phyloP scores from a whole-genome alignment of 2,329 filamentous ascomycete genomes.

The Colletotrichum limetticola region DNA sequence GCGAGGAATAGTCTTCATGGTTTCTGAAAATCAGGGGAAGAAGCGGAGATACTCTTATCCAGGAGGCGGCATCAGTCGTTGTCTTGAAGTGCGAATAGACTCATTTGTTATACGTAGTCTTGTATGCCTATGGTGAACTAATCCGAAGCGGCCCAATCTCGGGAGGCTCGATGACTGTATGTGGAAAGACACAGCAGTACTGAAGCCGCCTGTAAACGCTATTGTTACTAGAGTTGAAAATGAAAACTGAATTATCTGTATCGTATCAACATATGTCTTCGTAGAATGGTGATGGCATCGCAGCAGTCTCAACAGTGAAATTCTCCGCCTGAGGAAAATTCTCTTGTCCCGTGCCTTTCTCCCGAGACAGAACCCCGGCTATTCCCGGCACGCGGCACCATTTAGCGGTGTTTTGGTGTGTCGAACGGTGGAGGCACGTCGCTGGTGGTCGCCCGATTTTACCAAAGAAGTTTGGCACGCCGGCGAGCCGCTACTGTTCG shows the following conservation, averaged over 20 bases:
- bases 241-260: background rate
- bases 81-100: background rate
- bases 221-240: background rate
- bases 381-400: background rate
- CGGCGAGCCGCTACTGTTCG: background rate
- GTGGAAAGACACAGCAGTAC: no score
- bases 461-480: background rate
- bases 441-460: slow-evolving; percentile 1
- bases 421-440: background rate
- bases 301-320: background rate
- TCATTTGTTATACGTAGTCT: background rate
- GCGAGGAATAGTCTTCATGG: background rate
- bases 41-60: background rate
- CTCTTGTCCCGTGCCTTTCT: background rate
- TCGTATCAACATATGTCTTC: background rate
- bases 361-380: background rate
- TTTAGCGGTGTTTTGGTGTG: background rate
- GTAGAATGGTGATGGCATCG: background rate
- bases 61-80: background rate
- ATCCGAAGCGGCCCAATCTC: no score
- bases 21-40: background rate
- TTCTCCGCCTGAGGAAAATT: background rate
- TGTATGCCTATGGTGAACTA: background rate
- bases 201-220: no score
- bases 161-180: no score